Evolutionary conservation across 1,284 basidiomycete species (phyloP).

Genomic region (Lentinula novae-zelandiae): DNA sequence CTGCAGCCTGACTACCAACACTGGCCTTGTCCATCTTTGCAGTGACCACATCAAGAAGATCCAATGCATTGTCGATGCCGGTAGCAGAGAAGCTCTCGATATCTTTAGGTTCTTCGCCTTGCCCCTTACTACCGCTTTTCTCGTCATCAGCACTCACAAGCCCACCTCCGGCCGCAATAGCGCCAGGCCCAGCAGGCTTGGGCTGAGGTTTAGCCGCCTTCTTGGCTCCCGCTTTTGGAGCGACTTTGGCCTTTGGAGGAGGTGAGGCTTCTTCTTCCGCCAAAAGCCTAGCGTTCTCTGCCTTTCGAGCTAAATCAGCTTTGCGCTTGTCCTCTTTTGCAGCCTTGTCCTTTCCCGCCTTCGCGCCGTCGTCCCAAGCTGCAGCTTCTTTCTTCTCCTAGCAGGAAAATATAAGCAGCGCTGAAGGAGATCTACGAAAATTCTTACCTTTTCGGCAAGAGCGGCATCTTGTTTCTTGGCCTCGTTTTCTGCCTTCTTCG

Average conservation of each 20-base stretch:
- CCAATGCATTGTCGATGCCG: slow-evolving; percentile 90
- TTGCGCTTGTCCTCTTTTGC: slow-evolving; percentile 76
- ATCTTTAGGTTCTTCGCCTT: slow-evolving; percentile 33
- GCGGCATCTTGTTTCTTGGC: slow-evolving; percentile 66
- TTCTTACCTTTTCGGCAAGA: slow-evolving; percentile 47
- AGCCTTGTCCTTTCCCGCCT: slow-evolving; percentile 49
- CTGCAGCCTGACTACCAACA: slow-evolving; percentile 78
- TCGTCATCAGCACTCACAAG: slow-evolving; percentile 25
- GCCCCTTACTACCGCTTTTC: slow-evolving; percentile 25
- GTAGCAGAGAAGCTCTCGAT: slow-evolving; percentile 76
- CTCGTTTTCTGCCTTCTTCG: slow-evolving; percentile 94
- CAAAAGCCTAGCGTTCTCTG: slow-evolving; percentile 70
- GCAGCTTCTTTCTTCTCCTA: slow-evolving; percentile 79
- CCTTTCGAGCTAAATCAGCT: slow-evolving; percentile 72
- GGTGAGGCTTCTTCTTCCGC: slow-evolving; percentile 82
- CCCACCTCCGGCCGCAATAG: slow-evolving; percentile 70
- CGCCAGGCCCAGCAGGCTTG: slow-evolving; percentile 71
- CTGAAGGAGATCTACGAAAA: not conserved
- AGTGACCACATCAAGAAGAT: slow-evolving; percentile 85
- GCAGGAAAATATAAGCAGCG: slow-evolving; percentile 1
- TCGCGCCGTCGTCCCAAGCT: slow-evolving; percentile 69
- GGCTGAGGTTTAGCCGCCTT: slow-evolving; percentile 33
- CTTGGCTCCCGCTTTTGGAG: slow-evolving; percentile 65
- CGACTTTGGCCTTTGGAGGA: slow-evolving; percentile 61
- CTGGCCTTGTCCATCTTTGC: slow-evolving; percentile 92